Percentiles rank a stretch among this genome's conserved stretches.
Evolutionary conservation across 148 eudicot genomes (phyloP).

Genomic region (Rhododendron griersonianum): DNA sequence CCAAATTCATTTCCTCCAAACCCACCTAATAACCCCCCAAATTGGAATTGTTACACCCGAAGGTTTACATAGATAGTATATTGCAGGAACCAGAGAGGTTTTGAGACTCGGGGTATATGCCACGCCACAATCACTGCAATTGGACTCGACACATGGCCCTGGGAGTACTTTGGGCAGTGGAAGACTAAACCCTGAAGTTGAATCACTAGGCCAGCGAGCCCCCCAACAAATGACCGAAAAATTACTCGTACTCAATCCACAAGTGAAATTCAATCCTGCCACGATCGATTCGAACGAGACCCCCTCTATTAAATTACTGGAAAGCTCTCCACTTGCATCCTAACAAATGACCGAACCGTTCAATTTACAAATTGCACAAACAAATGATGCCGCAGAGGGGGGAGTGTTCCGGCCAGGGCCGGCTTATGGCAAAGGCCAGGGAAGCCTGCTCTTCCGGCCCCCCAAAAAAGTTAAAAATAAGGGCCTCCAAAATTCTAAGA

Average conservation of each 20-base stretch:
- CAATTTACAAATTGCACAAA: not conserved
- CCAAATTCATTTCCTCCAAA: too few species aligned
- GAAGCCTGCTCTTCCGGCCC: too few species aligned
- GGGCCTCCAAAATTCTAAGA: too few species aligned
- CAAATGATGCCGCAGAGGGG: constrained; percentile 39
- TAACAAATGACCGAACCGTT: constrained; percentile 37
- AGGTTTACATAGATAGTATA: constrained; percentile 36
- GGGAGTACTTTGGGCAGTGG: constrained; percentile 17
- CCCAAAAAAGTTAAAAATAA: too few species aligned
- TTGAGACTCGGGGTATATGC: constrained; percentile 48
- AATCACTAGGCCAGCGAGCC: not conserved
- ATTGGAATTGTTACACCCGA: constrained; percentile 18
- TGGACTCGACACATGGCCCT: constrained; percentile 18
- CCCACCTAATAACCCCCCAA: too few species aligned
- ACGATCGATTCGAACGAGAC: constrained; percentile 37
- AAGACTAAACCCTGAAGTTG: constrained; percentile 15
- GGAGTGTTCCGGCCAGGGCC: not conserved
- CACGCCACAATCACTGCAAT: constrained; percentile 53
- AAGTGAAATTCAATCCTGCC: constrained; percentile 21
- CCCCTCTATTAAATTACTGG: constrained; percentile 10
- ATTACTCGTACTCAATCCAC: constrained; percentile 15
- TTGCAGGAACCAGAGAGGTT: constrained; percentile 49
- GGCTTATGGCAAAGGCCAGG: too few species aligned
- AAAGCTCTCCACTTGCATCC: constrained; percentile 49
- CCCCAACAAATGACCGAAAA: constrained; percentile 23